Conservation (phyloP, 257 asterid genomes). For the Plantago ovata region DNA sequence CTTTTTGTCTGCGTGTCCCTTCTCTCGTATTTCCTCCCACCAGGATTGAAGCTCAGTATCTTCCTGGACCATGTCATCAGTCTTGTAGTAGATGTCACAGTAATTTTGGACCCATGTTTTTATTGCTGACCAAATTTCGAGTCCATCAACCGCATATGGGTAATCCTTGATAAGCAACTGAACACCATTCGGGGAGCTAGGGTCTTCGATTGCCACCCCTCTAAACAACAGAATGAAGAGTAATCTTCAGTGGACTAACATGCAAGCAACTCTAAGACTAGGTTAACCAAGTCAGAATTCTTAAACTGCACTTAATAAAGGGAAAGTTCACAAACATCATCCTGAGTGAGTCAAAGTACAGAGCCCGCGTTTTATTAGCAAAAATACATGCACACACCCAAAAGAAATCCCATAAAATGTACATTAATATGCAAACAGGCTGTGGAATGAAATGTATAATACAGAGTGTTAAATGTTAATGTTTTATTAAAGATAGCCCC, state of each 20-base stretch:
- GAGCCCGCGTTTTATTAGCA: too few species aligned
- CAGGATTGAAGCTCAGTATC: slow-evolving; percentile 67
- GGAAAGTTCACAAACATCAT: background rate
- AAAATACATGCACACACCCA: too few species aligned
- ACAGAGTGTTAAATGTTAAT: too few species aligned
- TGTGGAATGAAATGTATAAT: too few species aligned
- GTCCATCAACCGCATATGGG: slow-evolving; percentile 81
- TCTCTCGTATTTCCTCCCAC: slow-evolving; percentile 72
- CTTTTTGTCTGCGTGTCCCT: slow-evolving; percentile 71
- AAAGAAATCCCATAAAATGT: too few species aligned
- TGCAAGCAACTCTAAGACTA: background rate
- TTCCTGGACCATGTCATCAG: slow-evolving; percentile 32
- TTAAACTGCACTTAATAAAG: too few species aligned
- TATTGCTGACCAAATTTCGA: slow-evolving; percentile 79
- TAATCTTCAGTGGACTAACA: slow-evolving; percentile 13
- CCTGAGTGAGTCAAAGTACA: background rate
- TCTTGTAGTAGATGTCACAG: slow-evolving; percentile 55
- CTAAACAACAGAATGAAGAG: slow-evolving; percentile 25
- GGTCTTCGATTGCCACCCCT: slow-evolving; percentile 60
- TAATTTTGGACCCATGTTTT: slow-evolving; percentile 64
- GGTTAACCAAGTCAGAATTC: too few species aligned
- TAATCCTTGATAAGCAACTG: slow-evolving; percentile 65
- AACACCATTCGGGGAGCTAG: slow-evolving; percentile 50
- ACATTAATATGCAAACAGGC: too few species aligned
- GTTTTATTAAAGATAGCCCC: too few species aligned